Base-by-base conservation (phyloP, 2,329 filamentous ascomycete genomes). In the Alternaria conjuncta region DNA sequence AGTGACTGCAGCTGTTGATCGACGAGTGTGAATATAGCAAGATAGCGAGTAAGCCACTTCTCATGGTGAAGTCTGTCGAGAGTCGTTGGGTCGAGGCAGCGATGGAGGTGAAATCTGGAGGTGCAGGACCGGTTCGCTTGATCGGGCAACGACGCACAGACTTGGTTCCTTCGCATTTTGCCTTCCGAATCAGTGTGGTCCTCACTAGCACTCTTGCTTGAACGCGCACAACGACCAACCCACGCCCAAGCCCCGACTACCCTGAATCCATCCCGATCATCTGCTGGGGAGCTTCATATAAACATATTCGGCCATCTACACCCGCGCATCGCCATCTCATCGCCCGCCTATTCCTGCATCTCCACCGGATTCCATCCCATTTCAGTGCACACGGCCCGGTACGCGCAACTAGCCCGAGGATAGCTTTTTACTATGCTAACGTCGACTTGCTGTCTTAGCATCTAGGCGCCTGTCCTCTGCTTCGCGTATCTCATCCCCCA, bases 121-220 rank as follows among this genome's bases (percentile, higher is more conserved):
- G 57, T 51, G 41, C 53, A 32, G 60, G 60, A 30, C 61, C 45
- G 51, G 54, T 61, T 66, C 61, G 64, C 57, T 58, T 66, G 61
- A 64, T 64, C 60, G 64, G 64, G 57, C 57, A 23, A 43, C 36
- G 36, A 56, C 64, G 61, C 64, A 64, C 57, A 66, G 57, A 58
- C 60, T 49, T 26, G 47, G 53, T 63, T 63, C 61, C 61, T 66
- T 66, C 64, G 57, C 32, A 64, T 66, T 66, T 66, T 64, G 64
- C 64, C 64, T 53, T 61, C 50, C 50, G 55, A 44, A 61, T 58
- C 57, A 57, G 56, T 63, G 56, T 50, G 51, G 62, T 65, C 51
- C 62, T 59, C 65, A 65, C 61, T 66, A 55, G 57, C 64, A 61
- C 56, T 57, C 55, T 53, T 62, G 58, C 58, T 55, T 57, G 57